Conservation (phyloP, 106 monocot genomes). For the Phalaenopsis equestris region DNA sequence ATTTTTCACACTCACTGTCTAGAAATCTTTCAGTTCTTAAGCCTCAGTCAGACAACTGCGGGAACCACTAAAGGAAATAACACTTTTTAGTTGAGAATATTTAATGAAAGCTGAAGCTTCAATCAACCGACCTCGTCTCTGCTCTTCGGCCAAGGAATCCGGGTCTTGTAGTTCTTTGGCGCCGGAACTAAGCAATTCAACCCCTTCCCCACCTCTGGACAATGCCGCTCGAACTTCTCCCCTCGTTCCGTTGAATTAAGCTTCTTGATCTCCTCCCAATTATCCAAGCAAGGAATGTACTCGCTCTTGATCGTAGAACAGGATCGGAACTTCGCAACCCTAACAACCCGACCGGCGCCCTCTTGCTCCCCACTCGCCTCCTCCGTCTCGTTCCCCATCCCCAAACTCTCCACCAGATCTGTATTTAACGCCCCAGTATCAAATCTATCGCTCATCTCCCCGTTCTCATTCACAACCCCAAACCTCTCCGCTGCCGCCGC, state of each 20-base stretch:
- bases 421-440: constrained; percentile 31
- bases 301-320: constrained; percentile 62
- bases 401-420: constrained; percentile 24
- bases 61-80: neutral
- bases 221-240: constrained; percentile 77
- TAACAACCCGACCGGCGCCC: constrained; percentile 11
- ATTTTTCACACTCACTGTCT: too few species aligned
- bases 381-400: constrained; percentile 7
- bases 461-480: constrained; percentile 73
- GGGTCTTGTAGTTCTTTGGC: constrained; percentile 64
- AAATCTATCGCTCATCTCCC: constrained; percentile 61
- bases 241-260: constrained; percentile 64
- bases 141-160: constrained; percentile 83
- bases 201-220: constrained; percentile 39
- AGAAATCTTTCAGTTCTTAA: too few species aligned
- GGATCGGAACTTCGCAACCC: constrained; percentile 36
- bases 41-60: neutral
- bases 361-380: neutral
- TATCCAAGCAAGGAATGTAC: constrained; percentile 92
- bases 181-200: constrained; percentile 65
- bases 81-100: neutral
- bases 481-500: constrained; percentile 38
- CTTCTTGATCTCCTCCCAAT: constrained; percentile 51
- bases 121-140: constrained; percentile 59
- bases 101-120: neutral